phyloP scores from a whole-genome alignment of 495 filamentous ascomycete species.

The Penicillium coprophilum region DNA sequence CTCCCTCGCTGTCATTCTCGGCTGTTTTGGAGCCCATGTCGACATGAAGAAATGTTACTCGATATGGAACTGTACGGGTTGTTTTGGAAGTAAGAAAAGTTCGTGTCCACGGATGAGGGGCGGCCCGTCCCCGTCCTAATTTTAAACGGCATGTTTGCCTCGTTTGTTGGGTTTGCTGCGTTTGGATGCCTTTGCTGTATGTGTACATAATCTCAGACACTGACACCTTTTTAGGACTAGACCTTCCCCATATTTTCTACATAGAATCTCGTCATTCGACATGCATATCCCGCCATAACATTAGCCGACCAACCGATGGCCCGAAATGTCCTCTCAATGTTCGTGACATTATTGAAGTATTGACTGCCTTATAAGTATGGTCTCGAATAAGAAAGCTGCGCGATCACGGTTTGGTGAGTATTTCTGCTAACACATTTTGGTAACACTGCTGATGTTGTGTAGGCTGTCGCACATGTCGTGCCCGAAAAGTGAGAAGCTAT shows the following conservation, averaged over 20 bases:
- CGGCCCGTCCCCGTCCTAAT: too few species aligned
- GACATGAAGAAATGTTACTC: constrained; percentile 19
- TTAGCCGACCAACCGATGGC: constrained; percentile 3
- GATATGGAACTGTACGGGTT: not conserved
- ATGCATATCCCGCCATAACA: constrained; percentile 1
- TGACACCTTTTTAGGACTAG: not conserved
- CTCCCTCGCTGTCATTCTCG: constrained; percentile 27
- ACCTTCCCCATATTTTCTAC: not conserved
- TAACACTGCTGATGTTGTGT: not conserved
- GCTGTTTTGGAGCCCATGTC: constrained; percentile 34
- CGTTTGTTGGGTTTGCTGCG: not conserved
- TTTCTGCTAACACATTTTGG: too few species aligned
- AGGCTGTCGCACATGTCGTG: constrained; percentile 32
- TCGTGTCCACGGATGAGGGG: not conserved
- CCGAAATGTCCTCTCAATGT: not conserved
- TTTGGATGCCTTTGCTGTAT: not conserved
- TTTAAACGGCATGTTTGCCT: not conserved
- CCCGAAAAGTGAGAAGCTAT: constrained; percentile 26
- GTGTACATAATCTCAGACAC: too few species aligned
- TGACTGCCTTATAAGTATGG: constrained; percentile 1
- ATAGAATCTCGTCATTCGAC: not conserved
- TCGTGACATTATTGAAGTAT: not conserved
- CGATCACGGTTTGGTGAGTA: constrained; percentile 29
- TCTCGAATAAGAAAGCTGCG: constrained; percentile 12
- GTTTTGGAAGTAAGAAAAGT: not conserved